Evolutionary conservation across 1,139 yeast genomes (phyloP).

Genomic region (Komagataea norvegica): DNA sequence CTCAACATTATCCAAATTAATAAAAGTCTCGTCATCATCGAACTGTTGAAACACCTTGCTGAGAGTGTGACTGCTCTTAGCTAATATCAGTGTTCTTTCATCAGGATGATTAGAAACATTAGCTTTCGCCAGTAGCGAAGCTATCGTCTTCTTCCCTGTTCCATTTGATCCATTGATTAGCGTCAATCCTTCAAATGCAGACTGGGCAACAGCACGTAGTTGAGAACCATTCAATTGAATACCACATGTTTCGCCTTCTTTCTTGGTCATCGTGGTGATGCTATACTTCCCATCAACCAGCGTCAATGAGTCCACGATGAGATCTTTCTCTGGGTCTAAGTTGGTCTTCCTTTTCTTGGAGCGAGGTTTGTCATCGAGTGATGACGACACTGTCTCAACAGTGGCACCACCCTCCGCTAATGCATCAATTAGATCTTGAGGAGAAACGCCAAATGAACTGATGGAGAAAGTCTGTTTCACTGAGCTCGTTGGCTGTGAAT

Average conservation of each 20-base stretch:
- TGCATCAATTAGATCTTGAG: neutral
- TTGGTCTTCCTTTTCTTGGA: too few species aligned
- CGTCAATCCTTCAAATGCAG: slow-evolving; percentile 33
- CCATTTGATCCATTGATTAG: slow-evolving; percentile 44
- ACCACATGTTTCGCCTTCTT: too few species aligned
- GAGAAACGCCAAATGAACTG: neutral
- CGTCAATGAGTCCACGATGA: too few species aligned
- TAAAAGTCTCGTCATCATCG: neutral
- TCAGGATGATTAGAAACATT: slow-evolving; percentile 28
- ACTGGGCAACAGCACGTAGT: slow-evolving; percentile 33
- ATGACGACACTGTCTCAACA: too few species aligned
- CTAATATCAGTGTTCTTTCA: slow-evolving; percentile 36
- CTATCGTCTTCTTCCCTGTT: slow-evolving; percentile 38
- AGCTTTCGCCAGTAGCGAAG: slow-evolving; percentile 26
- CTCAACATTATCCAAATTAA: slow-evolving; percentile 8
- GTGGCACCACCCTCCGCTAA: too few species aligned
- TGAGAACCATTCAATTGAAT: slow-evolving; percentile 25
- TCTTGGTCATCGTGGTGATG: too few species aligned
- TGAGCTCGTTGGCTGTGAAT: slow-evolving; percentile 13
- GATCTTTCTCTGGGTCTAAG: too few species aligned
- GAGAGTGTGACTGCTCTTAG: slow-evolving; percentile 27
- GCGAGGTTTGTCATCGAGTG: too few species aligned
- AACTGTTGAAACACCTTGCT: slow-evolving; percentile 19
- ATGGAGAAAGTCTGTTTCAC: too few species aligned
- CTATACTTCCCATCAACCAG: too few species aligned